These are phyloP conservation scores for Scutellaria baicalensis DNA, from an alignment of 257 asterid species.

Conservation along the genomic window DNA sequence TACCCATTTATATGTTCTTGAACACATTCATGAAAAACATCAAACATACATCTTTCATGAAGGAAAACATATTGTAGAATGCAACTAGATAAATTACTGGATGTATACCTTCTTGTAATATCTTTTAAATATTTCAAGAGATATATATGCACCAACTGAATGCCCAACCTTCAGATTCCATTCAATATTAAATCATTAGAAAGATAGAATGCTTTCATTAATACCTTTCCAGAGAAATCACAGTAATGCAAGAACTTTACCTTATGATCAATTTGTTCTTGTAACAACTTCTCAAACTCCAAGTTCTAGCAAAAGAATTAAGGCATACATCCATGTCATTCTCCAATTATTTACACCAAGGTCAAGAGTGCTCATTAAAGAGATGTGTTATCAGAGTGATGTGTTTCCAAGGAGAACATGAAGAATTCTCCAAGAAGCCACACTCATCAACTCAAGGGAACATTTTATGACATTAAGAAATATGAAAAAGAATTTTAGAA, in stretches of 20 bases:
- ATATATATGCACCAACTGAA: constrained; percentile 80
- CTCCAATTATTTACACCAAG: not conserved
- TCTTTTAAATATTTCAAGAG: constrained; percentile 62
- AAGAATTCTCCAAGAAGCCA: too few species aligned
- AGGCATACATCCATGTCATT: constrained; percentile 10
- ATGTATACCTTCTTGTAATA: constrained; percentile 54
- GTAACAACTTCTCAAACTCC: constrained; percentile 74
- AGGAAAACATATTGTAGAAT: not conserved
- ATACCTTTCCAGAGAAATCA: constrained; percentile 5
- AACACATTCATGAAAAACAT: too few species aligned
- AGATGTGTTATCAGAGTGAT: not conserved
- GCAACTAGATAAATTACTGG: not conserved
- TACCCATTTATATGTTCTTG: too few species aligned
- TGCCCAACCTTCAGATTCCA: constrained; percentile 72
- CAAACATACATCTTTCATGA: not conserved
- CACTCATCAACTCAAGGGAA: not conserved
- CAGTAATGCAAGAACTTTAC: constrained; percentile 24
- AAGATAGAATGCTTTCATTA: not conserved
- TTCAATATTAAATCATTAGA: constrained; percentile 11
- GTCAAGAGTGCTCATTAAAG: not conserved
- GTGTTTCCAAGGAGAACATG: not conserved
- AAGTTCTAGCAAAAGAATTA: constrained; percentile 52
- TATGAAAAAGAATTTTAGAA: not conserved
- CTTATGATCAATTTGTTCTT: constrained; percentile 89
- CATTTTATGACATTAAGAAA: not conserved